Base-by-base conservation (phyloP, 345 rosid species). In the Trapa incisa region DNA sequence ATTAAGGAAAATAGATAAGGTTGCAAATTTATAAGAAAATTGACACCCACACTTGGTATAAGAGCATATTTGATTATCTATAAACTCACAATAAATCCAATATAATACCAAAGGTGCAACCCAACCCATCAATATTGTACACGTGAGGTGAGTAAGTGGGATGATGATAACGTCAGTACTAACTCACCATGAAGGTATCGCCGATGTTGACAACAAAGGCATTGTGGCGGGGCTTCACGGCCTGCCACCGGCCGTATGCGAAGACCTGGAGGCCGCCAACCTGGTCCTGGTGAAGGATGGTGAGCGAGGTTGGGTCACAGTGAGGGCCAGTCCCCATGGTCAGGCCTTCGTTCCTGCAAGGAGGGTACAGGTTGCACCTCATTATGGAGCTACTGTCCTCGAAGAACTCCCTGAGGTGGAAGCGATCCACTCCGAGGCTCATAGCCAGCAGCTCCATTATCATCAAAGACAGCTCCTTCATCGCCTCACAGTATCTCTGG, bases 281-380 rank as follows among this genome's bases (percentile, higher is more conserved):
- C 63, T 88, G 75, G 68, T 88, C 96, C 73, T 91, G 96, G 66
- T 88, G 91, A 75, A 91, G 97, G 48, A 91, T 87, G 5, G 97
- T 88, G 36, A 91, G 43, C 65, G 97, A 83, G 38, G 81, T 84
- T 36, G 97, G 93, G 78, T 91, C 97, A 36, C 79, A 77, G 69
- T 91, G 97, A 75, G 97, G 96, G 35, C 97, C 97, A 10, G 97
- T 91, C 62, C 97, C 97, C 37, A 91, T 73, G n/a, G 88, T 75
- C 54, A 80, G 83, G 11, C 75, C 77, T 1, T 84, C 68, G 60
- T 80, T 80, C 15, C 75, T 68, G 87, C 97, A 91, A 2, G 81
- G 76, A 0, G 97, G 96, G 54, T 91, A 91, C 33, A 70, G 75
- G 65, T 91, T 91, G 52, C 86, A 78, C 70, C 97, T 71, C 80